Conservation (phyloP, 768 basidiomycete species). For the Suillus fuscotomentosus region DNA sequence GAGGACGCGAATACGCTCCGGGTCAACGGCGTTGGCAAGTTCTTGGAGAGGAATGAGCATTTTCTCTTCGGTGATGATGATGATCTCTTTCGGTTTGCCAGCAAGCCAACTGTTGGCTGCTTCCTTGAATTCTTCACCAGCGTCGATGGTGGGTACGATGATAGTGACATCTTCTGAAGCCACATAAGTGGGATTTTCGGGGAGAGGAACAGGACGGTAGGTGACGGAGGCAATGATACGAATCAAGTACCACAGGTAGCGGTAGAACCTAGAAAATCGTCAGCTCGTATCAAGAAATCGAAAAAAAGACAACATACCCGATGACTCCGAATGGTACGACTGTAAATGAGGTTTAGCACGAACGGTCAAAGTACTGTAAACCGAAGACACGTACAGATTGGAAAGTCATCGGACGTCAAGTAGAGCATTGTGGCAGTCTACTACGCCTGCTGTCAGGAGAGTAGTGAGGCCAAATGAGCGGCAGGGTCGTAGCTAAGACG, state of each 20-base stretch:
- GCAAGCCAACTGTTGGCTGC: conserved; percentile 91
- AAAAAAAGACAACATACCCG: conserved; percentile 49
- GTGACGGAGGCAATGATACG: conserved; percentile 75
- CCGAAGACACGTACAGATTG: conserved; percentile 67
- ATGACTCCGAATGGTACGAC: conserved; percentile 90
- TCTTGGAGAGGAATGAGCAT: conserved; percentile 89
- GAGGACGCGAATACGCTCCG: conserved; percentile 77
- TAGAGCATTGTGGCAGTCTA: conserved; percentile 60
- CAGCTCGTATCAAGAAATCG: conserved; percentile 1
- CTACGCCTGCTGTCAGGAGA: neutral
- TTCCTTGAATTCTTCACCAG: conserved; percentile 93
- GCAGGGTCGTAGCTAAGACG: conserved; percentile 7
- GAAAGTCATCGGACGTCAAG: conserved; percentile 88
- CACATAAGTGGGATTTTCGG: conserved; percentile 87
- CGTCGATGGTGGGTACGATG: conserved; percentile 94
- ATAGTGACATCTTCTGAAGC: conserved; percentile 94
- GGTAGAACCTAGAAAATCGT: conserved; percentile 67
- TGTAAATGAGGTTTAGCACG: conserved; percentile 29
- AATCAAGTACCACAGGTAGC: conserved; percentile 91
- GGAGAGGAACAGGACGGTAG: conserved; percentile 87
- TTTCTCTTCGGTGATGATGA: conserved; percentile 81
- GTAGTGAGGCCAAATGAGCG: conserved; percentile 13
- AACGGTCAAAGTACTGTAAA: neutral
- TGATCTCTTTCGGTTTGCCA: conserved; percentile 84
- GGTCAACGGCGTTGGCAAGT: conserved; percentile 85